Percentiles rank a stretch among this genome's conserved stretches.
Conservation (phyloP, 495 filamentous ascomycete genomes). For the Penicillium verhagenii region DNA sequence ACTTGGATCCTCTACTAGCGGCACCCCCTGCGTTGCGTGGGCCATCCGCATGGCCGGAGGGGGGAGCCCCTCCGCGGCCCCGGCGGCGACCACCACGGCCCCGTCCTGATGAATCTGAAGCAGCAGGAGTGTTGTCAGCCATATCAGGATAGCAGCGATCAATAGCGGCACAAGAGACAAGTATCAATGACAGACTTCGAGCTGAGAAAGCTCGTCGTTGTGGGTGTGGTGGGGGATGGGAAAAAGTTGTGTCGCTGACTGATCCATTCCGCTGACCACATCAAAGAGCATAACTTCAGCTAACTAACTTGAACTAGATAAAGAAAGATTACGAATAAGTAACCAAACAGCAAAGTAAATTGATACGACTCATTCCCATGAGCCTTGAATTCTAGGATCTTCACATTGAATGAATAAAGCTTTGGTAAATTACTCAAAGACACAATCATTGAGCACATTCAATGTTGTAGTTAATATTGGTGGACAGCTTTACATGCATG, state of each 20-base stretch:
- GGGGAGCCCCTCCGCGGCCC: constrained; percentile 38
- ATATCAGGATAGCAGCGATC: constrained; percentile 22
- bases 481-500: too few relatives aligned
- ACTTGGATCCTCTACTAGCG: constrained; percentile 21
- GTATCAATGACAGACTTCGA: constrained; percentile 12
- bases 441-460: too few relatives aligned
- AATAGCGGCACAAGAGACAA: constrained; percentile 1
- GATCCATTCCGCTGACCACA: constrained; percentile 14
- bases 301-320: too few relatives aligned
- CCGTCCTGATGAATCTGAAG: constrained; percentile 30
- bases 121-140: constrained; percentile 36
- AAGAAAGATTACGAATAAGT: too few relatives aligned
- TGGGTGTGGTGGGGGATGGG: constrained; percentile 19
- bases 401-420: too few relatives aligned
- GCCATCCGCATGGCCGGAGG: constrained; percentile 25
- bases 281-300: neutral
- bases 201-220: constrained; percentile 16
- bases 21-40: constrained; percentile 23
- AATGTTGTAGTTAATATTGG: too few relatives aligned
- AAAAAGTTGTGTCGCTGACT: constrained; percentile 29
- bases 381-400: too few relatives aligned
- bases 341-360: too few relatives aligned
- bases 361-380: too few relatives aligned
- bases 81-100: constrained; percentile 43
- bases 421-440: too few relatives aligned